Evolutionary conservation across 1,139 yeast species (phyloP), one percentile per base, ranked within the genome.

Genomic region (Blastobotrys persicus): DNA sequence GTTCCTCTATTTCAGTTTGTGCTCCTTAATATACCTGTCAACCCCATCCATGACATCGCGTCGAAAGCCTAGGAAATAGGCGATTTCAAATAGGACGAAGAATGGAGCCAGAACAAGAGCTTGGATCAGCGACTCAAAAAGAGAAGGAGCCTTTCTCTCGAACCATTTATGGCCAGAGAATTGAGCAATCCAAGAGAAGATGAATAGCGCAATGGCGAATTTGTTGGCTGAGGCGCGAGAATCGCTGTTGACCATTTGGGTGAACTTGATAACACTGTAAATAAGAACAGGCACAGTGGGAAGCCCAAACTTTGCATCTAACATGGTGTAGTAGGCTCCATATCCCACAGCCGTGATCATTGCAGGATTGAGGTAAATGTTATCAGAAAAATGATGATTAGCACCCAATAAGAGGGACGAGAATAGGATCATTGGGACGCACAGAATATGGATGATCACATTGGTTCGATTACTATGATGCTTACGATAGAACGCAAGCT

Each of bases 31-130:
- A 17, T 31, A n/a, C 11, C 67, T 71, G 64, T 83, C 79, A 76
- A 86, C 79, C 26, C 70, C 59, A 55, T 72, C 70, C 59, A 82
- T 74, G 55, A 88, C 68, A 35, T 79, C 81, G 40, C 62, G 68
- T 58, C 79, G 75, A 60, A 70, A 76, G 0, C 97, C 97, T 6
- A 83, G 60, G 55, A 73, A 67, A 61, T 88, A 87, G 9, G 88
- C 77, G 3, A 84, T 61, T 65, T 92, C 98, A 66, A 83, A 88
- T 11, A 83, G 72, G 9, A 89, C 95, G 64, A 92, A 91, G 61
- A 80, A 88, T 1, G 98, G 98, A 0, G 98, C 98, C 58, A 89
- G 74, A 0, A 91, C 91, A 31, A 92, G 66, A 1, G 97, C 95
- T 63, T 89, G 97, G 11, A 84, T 70, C 47, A 88, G 70, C 62